Conservation (phyloP, 371 early-diverging fungal genomes). For the Actinomortierella ambigua region DNA sequence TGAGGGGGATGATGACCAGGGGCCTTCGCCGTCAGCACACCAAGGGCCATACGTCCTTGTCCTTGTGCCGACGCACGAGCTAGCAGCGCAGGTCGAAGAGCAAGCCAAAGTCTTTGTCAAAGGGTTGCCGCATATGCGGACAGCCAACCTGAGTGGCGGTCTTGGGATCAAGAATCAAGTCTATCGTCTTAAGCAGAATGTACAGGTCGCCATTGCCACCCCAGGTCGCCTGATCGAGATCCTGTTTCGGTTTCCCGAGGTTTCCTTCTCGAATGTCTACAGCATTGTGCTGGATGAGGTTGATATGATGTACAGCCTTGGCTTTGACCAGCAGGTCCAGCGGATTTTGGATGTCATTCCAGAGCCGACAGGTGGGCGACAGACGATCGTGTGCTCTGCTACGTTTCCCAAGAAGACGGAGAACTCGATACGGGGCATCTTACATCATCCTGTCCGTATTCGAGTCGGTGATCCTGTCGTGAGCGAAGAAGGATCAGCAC, state of each 20-base stretch:
- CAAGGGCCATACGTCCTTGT: slow-evolving; percentile 61
- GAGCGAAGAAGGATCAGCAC: slow-evolving; percentile 4
- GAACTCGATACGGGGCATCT: not conserved
- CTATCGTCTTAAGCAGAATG: slow-evolving; percentile 60
- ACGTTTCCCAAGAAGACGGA: slow-evolving; percentile 39
- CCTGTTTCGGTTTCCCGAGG: slow-evolving; percentile 47
- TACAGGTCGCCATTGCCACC: slow-evolving; percentile 62
- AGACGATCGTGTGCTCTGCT: slow-evolving; percentile 59
- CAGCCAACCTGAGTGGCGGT: slow-evolving; percentile 60
- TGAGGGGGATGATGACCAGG: slow-evolving; percentile 8
- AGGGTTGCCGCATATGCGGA: slow-evolving; percentile 58
- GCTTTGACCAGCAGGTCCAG: slow-evolving; percentile 55
- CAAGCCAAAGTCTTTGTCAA: slow-evolving; percentile 49
- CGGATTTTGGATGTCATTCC: slow-evolving; percentile 54
- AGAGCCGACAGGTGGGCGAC: slow-evolving; percentile 47
- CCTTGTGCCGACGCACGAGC: slow-evolving; percentile 62
- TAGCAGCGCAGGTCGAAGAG: slow-evolving; percentile 58
- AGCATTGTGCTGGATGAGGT: slow-evolving; percentile 68
- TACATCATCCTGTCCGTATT: slow-evolving; percentile 39
- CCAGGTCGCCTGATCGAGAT: slow-evolving; percentile 64
- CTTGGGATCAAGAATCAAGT: slow-evolving; percentile 57
- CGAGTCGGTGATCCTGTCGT: slow-evolving; percentile 17
- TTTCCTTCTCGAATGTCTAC: slow-evolving; percentile 52
- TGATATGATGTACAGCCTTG: slow-evolving; percentile 61
- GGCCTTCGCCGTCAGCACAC: slow-evolving; percentile 7